Percentiles rank a stretch among this genome's conserved stretches.
phyloP scores from a whole-genome alignment of 345 rosid genomes.

The Sonneratia caseolaris region DNA sequence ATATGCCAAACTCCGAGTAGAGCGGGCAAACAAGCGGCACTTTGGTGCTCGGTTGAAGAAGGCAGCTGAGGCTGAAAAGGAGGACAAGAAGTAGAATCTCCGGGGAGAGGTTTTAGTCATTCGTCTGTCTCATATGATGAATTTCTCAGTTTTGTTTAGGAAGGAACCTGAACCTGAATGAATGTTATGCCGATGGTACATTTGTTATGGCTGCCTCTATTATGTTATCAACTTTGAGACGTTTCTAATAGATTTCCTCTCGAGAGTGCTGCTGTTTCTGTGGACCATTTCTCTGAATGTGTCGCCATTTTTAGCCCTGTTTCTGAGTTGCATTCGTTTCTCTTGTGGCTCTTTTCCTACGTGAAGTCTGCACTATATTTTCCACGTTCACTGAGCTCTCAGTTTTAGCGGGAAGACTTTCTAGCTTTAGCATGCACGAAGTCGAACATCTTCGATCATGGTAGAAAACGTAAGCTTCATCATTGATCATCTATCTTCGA shows the following conservation, averaged over 20 bases:
- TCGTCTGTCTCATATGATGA: neutral
- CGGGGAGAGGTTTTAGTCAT: neutral
- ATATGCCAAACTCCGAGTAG: constrained; percentile 31
- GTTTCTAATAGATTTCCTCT: neutral
- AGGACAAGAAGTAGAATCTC: constrained; percentile 14
- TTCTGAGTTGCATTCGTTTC: no score
- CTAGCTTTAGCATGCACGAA: no score
- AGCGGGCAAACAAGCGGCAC: constrained; percentile 24
- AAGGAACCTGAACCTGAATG: neutral
- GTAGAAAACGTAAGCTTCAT: no score
- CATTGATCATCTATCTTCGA: no score
- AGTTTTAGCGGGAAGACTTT: no score
- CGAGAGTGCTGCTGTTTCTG: neutral
- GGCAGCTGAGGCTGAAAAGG: constrained; percentile 46
- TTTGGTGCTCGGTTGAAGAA: constrained; percentile 33
- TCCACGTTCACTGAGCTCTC: no score
- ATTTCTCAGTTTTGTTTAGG: neutral
- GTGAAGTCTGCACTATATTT: no score
- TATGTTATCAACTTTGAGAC: neutral
- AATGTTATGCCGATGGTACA: neutral
- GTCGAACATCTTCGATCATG: no score
- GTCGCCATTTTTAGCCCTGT: no score
- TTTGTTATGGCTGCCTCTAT: neutral
- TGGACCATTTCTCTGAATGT: neutral
- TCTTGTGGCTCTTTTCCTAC: no score